Conservation (phyloP, 371 early-diverging fungal genomes). For the Rhizopus stolonifer region DNA sequence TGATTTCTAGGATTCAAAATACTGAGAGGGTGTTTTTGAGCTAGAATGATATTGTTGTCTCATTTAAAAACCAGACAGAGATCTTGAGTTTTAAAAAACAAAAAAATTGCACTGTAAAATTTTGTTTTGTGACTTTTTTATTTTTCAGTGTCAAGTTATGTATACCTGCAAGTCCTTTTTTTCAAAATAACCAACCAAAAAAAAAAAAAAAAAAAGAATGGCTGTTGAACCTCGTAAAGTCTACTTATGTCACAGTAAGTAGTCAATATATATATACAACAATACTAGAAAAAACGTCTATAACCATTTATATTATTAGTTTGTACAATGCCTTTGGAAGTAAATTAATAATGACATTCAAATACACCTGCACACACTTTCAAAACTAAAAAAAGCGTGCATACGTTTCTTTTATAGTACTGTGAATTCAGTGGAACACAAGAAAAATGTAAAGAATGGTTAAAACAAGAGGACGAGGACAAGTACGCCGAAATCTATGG, state of each 20-base stretch:
- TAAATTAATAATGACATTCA: slow-evolving; percentile 26
- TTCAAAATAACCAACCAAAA: too few species aligned
- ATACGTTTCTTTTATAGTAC: slow-evolving; percentile 54
- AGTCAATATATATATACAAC: neutral
- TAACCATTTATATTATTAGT: slow-evolving; percentile 29
- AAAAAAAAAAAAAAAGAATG: slow-evolving; percentile 5
- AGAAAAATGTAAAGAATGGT: slow-evolving; percentile 82
- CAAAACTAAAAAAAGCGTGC: slow-evolving; percentile 3
- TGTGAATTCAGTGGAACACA: slow-evolving; percentile 87
- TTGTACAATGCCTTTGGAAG: slow-evolving; percentile 62
- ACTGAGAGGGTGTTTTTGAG: too few species aligned
- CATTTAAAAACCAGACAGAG: too few species aligned
- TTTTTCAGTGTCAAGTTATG: neutral
- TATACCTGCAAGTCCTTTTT: too few species aligned
- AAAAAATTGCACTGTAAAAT: too few species aligned
- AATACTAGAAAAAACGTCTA: neutral
- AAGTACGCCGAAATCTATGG: slow-evolving; percentile 55
- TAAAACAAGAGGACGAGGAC: slow-evolving; percentile 61
- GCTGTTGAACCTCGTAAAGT: slow-evolving; percentile 34
- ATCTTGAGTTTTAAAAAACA: too few species aligned
- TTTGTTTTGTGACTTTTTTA: neutral
- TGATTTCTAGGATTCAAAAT: too few species aligned
- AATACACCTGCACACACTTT: neutral
- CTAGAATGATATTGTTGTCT: too few species aligned
- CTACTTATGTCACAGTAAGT: slow-evolving; percentile 52